Percentiles rank a stretch among this genome's conserved stretches.
Conservation (phyloP, 768 basidiomycete species). For the Infundibulicybe gibba region DNA sequence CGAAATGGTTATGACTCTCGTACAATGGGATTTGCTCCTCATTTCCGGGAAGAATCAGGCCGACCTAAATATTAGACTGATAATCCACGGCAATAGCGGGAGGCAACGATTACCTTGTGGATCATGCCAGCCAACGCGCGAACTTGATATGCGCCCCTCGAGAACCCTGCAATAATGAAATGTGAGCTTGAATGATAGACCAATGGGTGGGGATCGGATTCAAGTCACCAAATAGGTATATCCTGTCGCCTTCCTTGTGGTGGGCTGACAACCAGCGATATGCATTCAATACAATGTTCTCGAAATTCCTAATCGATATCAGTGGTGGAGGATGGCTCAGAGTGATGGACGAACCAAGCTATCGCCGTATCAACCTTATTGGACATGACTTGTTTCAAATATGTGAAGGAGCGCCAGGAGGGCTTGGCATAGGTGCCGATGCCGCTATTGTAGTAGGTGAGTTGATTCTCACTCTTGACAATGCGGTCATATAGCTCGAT, state of each 20-base stretch:
- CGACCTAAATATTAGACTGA: conserved; percentile 18
- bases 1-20: background rate
- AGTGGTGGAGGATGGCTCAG: background rate
- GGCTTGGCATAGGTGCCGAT: conserved; percentile 14
- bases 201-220: background rate
- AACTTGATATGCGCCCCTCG: conserved; percentile 45
- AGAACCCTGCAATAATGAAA: conserved; percentile 28
- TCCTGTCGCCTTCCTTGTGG: conserved; percentile 30
- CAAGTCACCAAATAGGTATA: conserved; percentile 33
- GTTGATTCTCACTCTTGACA: conserved; percentile 4
- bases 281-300: conserved; percentile 26
- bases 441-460: conserved; percentile 13
- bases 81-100: too few species aligned
- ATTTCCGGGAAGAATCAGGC: conserved; percentile 34
- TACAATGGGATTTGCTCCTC: conserved; percentile 37
- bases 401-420: conserved; percentile 6
- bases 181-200: background rate
- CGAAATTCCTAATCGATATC: conserved; percentile 24
- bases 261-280: conserved; percentile 39
- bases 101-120: conserved; percentile 15
- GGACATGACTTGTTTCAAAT: conserved; percentile 3
- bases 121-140: conserved; percentile 42
- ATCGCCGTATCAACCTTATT: conserved; percentile 11
- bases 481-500: conserved; percentile 4
- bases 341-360: conserved; percentile 9